phyloP scores from a whole-genome alignment of 2,329 filamentous ascomycete species.

The Pseudopyricularia cyperi region DNA sequence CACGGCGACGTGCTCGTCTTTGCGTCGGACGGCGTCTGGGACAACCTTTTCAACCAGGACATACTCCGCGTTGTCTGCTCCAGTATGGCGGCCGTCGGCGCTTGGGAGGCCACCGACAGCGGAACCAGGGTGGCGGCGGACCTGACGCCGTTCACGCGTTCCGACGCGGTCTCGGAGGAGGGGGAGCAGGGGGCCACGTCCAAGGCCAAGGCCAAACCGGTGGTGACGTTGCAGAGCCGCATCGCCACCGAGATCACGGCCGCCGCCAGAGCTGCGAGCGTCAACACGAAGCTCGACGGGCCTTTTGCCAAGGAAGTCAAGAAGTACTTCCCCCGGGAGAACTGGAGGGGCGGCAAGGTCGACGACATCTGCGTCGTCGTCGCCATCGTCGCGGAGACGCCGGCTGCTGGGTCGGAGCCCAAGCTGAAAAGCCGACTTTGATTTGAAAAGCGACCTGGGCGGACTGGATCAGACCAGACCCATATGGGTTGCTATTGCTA shows the following conservation, averaged over 20 bases:
- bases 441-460: background rate
- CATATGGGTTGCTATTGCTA: background rate
- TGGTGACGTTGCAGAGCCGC: slow-evolving; percentile 55
- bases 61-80: slow-evolving; percentile 68
- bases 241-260: slow-evolving; percentile 68
- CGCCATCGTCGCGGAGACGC: slow-evolving; percentile 55
- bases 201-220: slow-evolving; percentile 13
- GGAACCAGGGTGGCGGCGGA: slow-evolving; percentile 52
- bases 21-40: slow-evolving; percentile 89
- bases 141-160: slow-evolving; percentile 24
- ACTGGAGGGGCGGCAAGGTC: slow-evolving; percentile 83
- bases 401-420: slow-evolving; percentile 13
- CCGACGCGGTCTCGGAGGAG: background rate
- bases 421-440: slow-evolving; percentile 13
- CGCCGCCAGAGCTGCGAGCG: slow-evolving; percentile 73
- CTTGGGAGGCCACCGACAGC: slow-evolving; percentile 54
- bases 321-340: slow-evolving; percentile 71
- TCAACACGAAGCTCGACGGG: slow-evolving; percentile 70
- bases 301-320: slow-evolving; percentile 94
- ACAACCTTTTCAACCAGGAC: slow-evolving; percentile 88
- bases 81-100: slow-evolving; percentile 60
- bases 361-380: slow-evolving; percentile 91
- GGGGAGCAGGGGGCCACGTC: slow-evolving; percentile 29
- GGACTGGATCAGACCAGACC: background rate
- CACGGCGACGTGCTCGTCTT: slow-evolving; percentile 92